Percentiles rank a stretch among this genome's conserved stretches.
Evolutionary conservation across 148 eudicot species (phyloP).

Genomic region (Rhododendron simsii): DNA sequence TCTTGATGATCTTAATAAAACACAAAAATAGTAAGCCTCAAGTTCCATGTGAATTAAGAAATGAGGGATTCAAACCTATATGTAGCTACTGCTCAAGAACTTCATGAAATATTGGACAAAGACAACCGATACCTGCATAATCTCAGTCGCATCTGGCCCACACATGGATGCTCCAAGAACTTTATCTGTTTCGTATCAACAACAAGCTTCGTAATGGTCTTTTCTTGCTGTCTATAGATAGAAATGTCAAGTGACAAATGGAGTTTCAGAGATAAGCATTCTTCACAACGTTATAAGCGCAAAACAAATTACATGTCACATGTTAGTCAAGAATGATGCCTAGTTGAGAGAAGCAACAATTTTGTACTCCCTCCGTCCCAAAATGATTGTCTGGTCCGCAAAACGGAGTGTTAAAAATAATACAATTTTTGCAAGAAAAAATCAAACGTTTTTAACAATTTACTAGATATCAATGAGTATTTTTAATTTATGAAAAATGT

Average conservation of each 20-base stretch:
- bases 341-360: neutral
- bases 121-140: slow-evolving; percentile 68
- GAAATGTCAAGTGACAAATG: slow-evolving; percentile 6
- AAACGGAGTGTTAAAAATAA: too few relatives aligned
- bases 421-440: too few relatives aligned
- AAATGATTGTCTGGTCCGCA: too few relatives aligned
- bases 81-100: neutral
- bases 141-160: slow-evolving; percentile 97
- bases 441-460: too few relatives aligned
- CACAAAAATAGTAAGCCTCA: neutral
- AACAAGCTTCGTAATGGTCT: slow-evolving; percentile 84
- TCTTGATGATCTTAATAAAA: neutral
- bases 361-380: too few relatives aligned
- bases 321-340: neutral
- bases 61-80: neutral
- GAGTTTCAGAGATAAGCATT: neutral
- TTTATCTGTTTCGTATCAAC: slow-evolving; percentile 85
- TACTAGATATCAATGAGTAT: too few relatives aligned
- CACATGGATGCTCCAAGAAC: slow-evolving; percentile 99
- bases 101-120: neutral
- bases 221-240: slow-evolving; percentile 72
- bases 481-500: too few relatives aligned
- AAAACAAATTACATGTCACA: neutral
- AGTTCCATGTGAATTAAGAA: neutral
- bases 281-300: neutral